Conservation (phyloP, 495 filamentous ascomycete species). For the Tuber aestivum region DNA sequence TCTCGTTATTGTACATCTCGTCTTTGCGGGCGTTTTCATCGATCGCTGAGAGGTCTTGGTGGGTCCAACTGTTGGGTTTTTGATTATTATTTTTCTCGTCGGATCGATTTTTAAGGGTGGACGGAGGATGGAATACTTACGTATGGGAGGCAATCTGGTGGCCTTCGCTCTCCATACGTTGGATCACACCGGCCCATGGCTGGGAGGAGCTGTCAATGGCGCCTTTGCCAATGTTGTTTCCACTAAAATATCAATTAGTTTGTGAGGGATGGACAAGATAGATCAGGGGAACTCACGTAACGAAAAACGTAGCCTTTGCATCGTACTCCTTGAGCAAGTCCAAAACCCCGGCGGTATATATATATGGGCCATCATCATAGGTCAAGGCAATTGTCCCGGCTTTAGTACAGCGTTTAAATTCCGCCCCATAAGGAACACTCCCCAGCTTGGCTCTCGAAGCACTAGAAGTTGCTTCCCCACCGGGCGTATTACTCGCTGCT, state of each 20-base stretch:
- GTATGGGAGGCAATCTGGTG: conserved; percentile 37
- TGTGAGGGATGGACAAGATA: not conserved
- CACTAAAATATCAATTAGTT: conserved; percentile 37
- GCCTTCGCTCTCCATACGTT: conserved; percentile 37
- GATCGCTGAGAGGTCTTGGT: conserved; percentile 42
- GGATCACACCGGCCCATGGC: conserved; percentile 17
- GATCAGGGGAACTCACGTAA: conserved; percentile 45
- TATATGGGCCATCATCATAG: conserved; percentile 49
- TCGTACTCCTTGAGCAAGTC: conserved; percentile 53
- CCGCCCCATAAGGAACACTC: conserved; percentile 7
- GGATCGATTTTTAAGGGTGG: conserved; percentile 22
- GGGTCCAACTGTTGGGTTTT: conserved; percentile 40
- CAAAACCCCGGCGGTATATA: conserved; percentile 65
- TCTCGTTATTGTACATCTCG: conserved; percentile 43
- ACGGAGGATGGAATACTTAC: conserved; percentile 24
- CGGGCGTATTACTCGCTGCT: not conserved
- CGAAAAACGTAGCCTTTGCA: conserved; percentile 69
- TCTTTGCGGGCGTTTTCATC: conserved; percentile 16
- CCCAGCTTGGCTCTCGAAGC: conserved; percentile 9
- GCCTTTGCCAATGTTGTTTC: conserved; percentile 66
- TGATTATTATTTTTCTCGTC: conserved; percentile 8
- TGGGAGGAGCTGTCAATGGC: conserved; percentile 14
- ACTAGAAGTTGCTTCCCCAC: conserved; percentile 10
- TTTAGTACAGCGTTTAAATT: conserved; percentile 10
- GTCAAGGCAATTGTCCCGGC: conserved; percentile 46